Conservation (phyloP, 257 asterid species). For the Avicennia marina region DNA sequence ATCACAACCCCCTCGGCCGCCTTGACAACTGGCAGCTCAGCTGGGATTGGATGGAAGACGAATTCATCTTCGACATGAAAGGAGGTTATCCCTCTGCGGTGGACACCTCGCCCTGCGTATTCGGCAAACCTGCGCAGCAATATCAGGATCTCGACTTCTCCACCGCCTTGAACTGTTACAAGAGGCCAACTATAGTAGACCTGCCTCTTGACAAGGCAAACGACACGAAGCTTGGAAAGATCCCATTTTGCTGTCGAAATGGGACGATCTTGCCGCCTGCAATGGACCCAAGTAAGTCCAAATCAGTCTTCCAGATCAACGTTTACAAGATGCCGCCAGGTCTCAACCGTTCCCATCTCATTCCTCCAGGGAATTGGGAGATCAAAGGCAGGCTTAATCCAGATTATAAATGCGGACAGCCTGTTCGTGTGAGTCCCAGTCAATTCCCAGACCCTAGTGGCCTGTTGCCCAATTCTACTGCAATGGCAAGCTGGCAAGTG, state of each 20-base stretch:
- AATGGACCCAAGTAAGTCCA: conserved; percentile 84
- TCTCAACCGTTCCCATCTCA: conserved; percentile 67
- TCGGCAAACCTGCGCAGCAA: conserved; percentile 65
- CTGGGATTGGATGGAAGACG: conserved; percentile 99
- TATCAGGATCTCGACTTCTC: conserved; percentile 66
- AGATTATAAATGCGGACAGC: conserved; percentile 78
- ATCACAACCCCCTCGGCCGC: conserved; percentile 81
- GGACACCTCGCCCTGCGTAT: conserved; percentile 63
- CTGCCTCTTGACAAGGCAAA: conserved; percentile 69
- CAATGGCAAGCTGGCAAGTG: conserved; percentile 90
- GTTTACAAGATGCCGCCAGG: conserved; percentile 93
- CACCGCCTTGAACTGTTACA: conserved; percentile 62
- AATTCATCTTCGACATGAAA: conserved; percentile 67
- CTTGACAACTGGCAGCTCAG: conserved; percentile 87
- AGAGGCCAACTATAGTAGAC: conserved; percentile 77
- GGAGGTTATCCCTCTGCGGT: conserved; percentile 83
- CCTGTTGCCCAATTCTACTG: conserved; percentile 37
- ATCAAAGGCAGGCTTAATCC: conserved; percentile 73
- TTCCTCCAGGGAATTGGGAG: conserved; percentile 81
- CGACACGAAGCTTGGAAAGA: conserved; percentile 63
- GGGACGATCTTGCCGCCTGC: conserved; percentile 89
- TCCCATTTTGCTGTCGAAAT: conserved; percentile 82
- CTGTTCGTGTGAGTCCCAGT: conserved; percentile 72
- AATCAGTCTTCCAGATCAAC: conserved; percentile 74
- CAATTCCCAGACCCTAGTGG: conserved; percentile 68